phyloP scores from a whole-genome alignment of 2,329 filamentous ascomycete species.

The Mycocentrospora acerina region DNA sequence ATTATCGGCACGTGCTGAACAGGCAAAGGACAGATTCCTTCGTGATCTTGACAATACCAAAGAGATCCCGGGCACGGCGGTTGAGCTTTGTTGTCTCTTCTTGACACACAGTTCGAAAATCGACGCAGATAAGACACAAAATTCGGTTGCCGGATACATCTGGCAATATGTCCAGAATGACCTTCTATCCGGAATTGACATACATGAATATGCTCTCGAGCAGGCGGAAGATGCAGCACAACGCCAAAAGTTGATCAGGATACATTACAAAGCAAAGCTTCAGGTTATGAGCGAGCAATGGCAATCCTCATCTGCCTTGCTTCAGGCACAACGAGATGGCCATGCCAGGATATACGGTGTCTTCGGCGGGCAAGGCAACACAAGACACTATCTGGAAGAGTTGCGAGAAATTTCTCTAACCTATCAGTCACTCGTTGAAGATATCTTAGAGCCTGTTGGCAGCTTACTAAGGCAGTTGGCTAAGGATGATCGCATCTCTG shows the following conservation, averaged over 20 bases:
- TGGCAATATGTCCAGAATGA: too few relatives aligned
- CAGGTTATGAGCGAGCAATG: too few relatives aligned
- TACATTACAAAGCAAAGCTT: conserved; percentile 15
- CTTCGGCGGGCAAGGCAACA: conserved; percentile 35
- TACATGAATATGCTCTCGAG: conserved; percentile 11
- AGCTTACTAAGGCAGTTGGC: conserved; percentile 13
- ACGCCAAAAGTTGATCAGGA: conserved; percentile 14
- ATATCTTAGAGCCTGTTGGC: conserved; percentile 10
- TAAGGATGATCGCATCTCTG: conserved; percentile 8
- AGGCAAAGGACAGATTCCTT: too few relatives aligned
- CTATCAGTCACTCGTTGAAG: conserved; percentile 21
- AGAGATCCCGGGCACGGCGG: too few relatives aligned
- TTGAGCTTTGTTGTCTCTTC: too few relatives aligned
- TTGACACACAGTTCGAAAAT: too few relatives aligned
- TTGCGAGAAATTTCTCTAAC: conserved; percentile 22
- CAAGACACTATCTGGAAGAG: conserved; percentile 26
- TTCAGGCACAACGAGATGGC: too few relatives aligned
- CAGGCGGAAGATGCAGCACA: conserved; percentile 5
- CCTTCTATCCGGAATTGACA: conserved; percentile 10
- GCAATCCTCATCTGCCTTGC: too few relatives aligned
- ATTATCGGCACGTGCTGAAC: too few relatives aligned
- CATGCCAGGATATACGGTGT: conserved; percentile 16
- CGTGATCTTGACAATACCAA: too few relatives aligned
- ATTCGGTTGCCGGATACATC: too few relatives aligned
- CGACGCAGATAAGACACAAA: too few relatives aligned